These are phyloP conservation scores for Rhizomucor pusillus DNA, from an alignment of 371 early-diverging fungal genomes.

Conservation along the genomic window DNA sequence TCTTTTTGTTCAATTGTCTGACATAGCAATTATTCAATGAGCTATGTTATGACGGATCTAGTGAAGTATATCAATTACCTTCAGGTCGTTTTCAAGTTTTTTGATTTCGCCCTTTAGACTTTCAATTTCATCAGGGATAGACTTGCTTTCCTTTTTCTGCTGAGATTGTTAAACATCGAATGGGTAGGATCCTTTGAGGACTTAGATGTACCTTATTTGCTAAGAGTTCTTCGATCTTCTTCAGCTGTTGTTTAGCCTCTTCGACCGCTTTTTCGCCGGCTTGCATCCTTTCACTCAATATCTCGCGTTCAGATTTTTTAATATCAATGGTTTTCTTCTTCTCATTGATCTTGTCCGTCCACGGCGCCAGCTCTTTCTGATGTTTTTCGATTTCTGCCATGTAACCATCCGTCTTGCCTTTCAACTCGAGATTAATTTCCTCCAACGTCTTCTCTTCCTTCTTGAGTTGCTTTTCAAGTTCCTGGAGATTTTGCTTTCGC, in stretches of 20 bases:
- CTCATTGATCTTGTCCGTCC: conserved; percentile 74
- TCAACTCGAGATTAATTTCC: conserved; percentile 72
- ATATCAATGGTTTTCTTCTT: conserved; percentile 76
- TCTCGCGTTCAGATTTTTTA: conserved; percentile 71
- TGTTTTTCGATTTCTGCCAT: conserved; percentile 71
- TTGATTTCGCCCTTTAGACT: conserved; percentile 46
- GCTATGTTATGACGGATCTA: too few relatives aligned
- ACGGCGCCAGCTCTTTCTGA: conserved; percentile 80
- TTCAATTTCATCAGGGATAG: conserved; percentile 39
- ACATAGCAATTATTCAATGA: too few relatives aligned
- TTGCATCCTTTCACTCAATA: conserved; percentile 61
- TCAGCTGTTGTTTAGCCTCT: conserved; percentile 63
- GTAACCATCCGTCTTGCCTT: conserved; percentile 80
- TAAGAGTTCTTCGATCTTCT: conserved; percentile 16
- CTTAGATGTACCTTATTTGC: conserved; percentile 17
- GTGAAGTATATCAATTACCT: conserved; percentile 15
- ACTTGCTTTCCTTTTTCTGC: conserved; percentile 15
- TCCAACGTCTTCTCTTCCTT: conserved; percentile 73
- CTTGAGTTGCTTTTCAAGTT: conserved; percentile 61
- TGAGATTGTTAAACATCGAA: too few relatives aligned
- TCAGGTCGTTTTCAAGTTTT: conserved; percentile 33
- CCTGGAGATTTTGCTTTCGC: conserved; percentile 53
- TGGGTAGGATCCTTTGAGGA: too few relatives aligned
- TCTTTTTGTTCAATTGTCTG: background rate
- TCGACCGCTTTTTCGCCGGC: conserved; percentile 54